A percentile compares a stretch with the other conserved stretches of the same genome.
phyloP scores from a whole-genome alignment of 2,329 filamentous ascomycete genomes.

The Blumeriella jaapii region DNA sequence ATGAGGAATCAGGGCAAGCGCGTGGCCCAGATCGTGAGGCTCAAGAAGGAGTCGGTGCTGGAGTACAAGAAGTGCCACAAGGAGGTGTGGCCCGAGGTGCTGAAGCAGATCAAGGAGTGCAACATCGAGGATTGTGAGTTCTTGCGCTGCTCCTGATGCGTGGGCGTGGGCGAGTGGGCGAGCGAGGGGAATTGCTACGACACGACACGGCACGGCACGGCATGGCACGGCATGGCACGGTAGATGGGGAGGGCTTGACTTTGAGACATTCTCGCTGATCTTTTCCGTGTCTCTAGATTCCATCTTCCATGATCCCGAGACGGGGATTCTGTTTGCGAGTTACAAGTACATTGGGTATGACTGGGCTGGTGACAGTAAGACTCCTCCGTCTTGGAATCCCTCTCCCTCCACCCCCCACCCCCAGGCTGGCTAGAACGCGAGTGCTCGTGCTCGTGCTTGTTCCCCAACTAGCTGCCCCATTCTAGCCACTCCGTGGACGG shows the following conservation, averaged over 20 bases:
- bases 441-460: too few species aligned
- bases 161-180: background rate
- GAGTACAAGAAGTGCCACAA: slow-evolving; percentile 67
- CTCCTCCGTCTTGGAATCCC: background rate
- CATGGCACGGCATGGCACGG: too few species aligned
- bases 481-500: background rate
- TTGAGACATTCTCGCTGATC: background rate
- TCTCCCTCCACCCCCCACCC: too few species aligned
- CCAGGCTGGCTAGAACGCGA: too few species aligned
- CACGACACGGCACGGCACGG: too few species aligned
- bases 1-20: slow-evolving; percentile 37
- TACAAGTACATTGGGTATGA: slow-evolving; percentile 72
- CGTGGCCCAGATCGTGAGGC: slow-evolving; percentile 61
- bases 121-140: slow-evolving; percentile 60
- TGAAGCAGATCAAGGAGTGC: slow-evolving; percentile 63
- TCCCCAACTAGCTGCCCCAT: too few species aligned
- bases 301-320: slow-evolving; percentile 56
- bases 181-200: background rate
- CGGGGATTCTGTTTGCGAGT: slow-evolving; percentile 56
- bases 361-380: slow-evolving; percentile 51
- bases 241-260: background rate
- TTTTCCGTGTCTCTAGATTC: slow-evolving; percentile 43
- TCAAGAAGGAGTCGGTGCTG: slow-evolving; percentile 53
- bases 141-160: background rate
- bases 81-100: slow-evolving; percentile 65